Conservation (phyloP, 2,329 filamentous ascomycete genomes). For the Ophiostoma piceae region DNA sequence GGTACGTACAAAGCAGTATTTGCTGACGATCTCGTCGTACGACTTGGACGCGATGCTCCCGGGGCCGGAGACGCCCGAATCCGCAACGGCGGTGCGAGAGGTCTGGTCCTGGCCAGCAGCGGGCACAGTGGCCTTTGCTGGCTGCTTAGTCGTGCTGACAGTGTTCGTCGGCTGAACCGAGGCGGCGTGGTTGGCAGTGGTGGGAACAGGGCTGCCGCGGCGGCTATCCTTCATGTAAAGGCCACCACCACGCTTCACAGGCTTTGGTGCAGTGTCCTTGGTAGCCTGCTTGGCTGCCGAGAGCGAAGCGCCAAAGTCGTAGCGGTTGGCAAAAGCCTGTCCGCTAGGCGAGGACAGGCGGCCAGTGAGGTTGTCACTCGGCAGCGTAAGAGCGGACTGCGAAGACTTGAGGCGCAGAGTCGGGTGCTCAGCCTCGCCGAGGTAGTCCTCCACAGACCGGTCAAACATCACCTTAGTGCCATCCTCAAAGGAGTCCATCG, state of each 20-base stretch:
- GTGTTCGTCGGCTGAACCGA: conserved; percentile 16
- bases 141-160: conserved; percentile 25
- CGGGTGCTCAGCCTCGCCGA: conserved; percentile 53
- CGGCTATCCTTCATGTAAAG: conserved; percentile 52
- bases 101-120: conserved; percentile 17
- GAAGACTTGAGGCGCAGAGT: conserved; percentile 65
- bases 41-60: conserved; percentile 71
- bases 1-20: conserved; percentile 98
- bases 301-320: conserved; percentile 92
- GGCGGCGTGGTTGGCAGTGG: conserved; percentile 10
- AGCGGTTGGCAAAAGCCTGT: conserved; percentile 82
- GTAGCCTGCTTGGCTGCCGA: conserved; percentile 73
- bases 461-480: conserved; percentile 55
- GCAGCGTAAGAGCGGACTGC: conserved; percentile 57
- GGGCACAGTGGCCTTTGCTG: conserved; percentile 20
- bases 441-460: conserved; percentile 55
- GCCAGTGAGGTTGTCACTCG: conserved; percentile 56
- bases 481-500: conserved; percentile 67
- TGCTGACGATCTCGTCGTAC: conserved; percentile 95
- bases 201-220: conserved; percentile 30
- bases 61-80: conserved; percentile 36
- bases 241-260: conserved; percentile 54
- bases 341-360: conserved; percentile 53
- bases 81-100: conserved; percentile 12
- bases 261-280: conserved; percentile 52